Evolutionary conservation across 345 rosid genomes (phyloP), one percentile per base, ranked within the genome.

Genomic region (Lumnitzera racemosa): DNA sequence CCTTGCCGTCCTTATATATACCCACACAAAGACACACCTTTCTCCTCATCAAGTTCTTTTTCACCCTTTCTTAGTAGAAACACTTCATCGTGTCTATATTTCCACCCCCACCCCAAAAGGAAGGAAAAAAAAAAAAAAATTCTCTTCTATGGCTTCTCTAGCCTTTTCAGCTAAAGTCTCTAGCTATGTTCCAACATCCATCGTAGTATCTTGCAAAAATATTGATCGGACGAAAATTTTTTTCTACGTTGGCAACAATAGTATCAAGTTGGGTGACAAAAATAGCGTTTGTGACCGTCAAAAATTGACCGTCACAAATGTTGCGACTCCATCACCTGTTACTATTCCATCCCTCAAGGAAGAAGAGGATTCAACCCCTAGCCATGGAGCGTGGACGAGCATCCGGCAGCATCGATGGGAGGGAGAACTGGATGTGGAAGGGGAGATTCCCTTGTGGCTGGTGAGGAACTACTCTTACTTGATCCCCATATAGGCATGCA

Each of bases 371-470:
- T 58, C 25, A 49, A 50, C 14, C 47, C 61, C 50, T 47, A 61
- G 69, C 61, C 97, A 90, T 61, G 87, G 72, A 53, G 97, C 97
- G 11, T 90, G 97, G 97, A 83, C 84, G 13, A 90, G 97, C 72
- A 59, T 90, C 70, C 81, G 74, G 62, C 89, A 80, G 57, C 90
- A 81, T 70, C 70, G 82, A 41, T 90, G 89, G 96, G 90, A 90
- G 69, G 96, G 96, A 23, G 97, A 87, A 81, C 83, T 87, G 12
- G 60, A 2, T 49, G 91, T 92, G 8, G 54, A 85, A 75, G 97
- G 98, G 66, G 66, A 85, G 58, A 82, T 92, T 61, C 98, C 98
- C 12, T 61, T 78, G 49, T 92, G 98, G 98, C 86, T 92, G 91
- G 97, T 92, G 77, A 51, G 83, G 75, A 50, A 61, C 51, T 43